A percentile compares a stretch with the other conserved stretches of the same genome.
phyloP scores from a whole-genome alignment of 352 stramenopile species.

The Globisporangium spinosum region DNA sequence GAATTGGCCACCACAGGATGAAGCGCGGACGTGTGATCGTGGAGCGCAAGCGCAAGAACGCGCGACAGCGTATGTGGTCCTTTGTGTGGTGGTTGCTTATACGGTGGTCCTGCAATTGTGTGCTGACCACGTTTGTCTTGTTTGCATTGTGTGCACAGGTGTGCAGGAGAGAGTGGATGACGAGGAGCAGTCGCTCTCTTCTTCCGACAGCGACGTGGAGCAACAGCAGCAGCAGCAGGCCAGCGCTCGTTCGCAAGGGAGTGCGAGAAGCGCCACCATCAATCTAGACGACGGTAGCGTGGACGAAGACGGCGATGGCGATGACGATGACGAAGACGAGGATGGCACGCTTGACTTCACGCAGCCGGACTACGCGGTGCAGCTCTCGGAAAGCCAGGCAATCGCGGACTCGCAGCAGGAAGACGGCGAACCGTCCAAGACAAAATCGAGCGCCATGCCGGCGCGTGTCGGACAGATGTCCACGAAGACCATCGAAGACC shows the following conservation, averaged over 20 bases:
- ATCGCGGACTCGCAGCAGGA: slow-evolving; percentile 28
- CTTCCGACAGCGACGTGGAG: slow-evolving; percentile 23
- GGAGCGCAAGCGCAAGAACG: slow-evolving; percentile 30
- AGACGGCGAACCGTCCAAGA: slow-evolving; percentile 31
- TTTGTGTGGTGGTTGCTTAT: background rate
- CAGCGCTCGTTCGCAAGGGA: slow-evolving; percentile 27
- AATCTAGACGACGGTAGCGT: slow-evolving; percentile 15
- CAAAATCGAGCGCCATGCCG: slow-evolving; percentile 31
- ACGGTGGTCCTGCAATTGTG: background rate
- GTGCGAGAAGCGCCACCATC: slow-evolving; percentile 17
- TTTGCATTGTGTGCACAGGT: slow-evolving; percentile 10
- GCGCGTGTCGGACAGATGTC: slow-evolving; percentile 47
- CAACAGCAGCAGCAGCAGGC: slow-evolving; percentile 23
- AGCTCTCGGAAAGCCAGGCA: slow-evolving; percentile 41
- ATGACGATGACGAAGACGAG: slow-evolving; percentile 36
- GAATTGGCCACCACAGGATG: slow-evolving; percentile 19
- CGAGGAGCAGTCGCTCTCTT: slow-evolving; percentile 15
- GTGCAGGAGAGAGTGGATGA: slow-evolving; percentile 30
- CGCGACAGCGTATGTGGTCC: slow-evolving; percentile 29
- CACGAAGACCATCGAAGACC: slow-evolving; percentile 63
- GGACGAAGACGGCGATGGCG: slow-evolving; percentile 8
- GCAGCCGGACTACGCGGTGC: slow-evolving; percentile 65
- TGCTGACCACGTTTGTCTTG: background rate
- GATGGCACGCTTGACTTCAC: slow-evolving; percentile 71
- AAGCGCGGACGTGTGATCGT: slow-evolving; percentile 31